Conservation (phyloP, 2,329 filamentous ascomycete species). For the Pseudofabraea citricarpa region DNA sequence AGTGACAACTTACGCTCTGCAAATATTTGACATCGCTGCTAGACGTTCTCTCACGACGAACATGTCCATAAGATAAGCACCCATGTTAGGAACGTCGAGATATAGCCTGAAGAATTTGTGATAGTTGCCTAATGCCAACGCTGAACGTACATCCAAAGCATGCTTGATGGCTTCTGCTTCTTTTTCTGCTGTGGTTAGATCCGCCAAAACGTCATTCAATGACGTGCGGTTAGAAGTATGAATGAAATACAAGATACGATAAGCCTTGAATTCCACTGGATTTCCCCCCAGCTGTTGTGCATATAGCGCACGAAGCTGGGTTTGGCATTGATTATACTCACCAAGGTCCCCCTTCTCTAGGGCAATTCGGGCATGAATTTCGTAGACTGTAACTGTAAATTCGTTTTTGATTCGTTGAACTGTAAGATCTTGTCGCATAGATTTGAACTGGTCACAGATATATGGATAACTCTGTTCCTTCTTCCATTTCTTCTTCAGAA, state of each 20-base stretch:
- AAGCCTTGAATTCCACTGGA: constrained; percentile 94
- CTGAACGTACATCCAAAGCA: constrained; percentile 84
- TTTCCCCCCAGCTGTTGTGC: constrained; percentile 81
- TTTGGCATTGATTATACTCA: constrained; percentile 99
- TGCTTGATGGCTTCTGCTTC: constrained; percentile 79
- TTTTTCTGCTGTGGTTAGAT: constrained; percentile 98
- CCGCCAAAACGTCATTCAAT: constrained; percentile 96
- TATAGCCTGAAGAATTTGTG: constrained; percentile 98
- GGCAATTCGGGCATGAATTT: constrained; percentile 95
- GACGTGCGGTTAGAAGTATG: constrained; percentile 97
- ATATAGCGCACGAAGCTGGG: constrained; percentile 90
- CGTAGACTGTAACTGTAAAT: constrained; percentile 94
- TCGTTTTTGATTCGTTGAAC: constrained; percentile 96
- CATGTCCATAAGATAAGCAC: constrained; percentile 98
- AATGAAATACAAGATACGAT: constrained; percentile 99
- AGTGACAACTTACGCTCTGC: constrained; percentile 83
- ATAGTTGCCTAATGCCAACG: constrained; percentile 90
- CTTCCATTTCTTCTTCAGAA: constrained; percentile 92
- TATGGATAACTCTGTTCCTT: constrained; percentile 92
- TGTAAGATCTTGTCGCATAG: constrained; percentile 93
- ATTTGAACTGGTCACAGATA: constrained; percentile 99
- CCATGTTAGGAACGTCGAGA: constrained; percentile 92
- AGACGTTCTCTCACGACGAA: constrained; percentile 93
- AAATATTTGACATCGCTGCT: constrained; percentile 84
- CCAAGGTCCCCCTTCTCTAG: constrained; percentile 97